Conservation (phyloP, 768 basidiomycete species). For the Fistulinella prunicolor region DNA sequence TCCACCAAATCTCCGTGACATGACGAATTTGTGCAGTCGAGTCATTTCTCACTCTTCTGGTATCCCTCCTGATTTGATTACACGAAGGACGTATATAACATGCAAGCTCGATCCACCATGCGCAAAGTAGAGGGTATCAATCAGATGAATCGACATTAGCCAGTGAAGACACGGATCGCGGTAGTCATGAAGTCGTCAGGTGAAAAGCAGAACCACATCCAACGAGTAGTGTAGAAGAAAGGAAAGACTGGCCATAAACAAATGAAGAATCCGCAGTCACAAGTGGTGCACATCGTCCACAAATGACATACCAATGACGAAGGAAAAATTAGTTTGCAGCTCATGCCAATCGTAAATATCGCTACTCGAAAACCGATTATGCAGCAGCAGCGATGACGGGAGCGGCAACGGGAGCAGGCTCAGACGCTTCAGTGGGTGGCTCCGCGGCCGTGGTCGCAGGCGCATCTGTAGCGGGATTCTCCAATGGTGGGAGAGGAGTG, state of each 20-base stretch:
- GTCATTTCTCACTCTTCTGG: slow-evolving; percentile 16
- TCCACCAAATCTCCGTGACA: neutral
- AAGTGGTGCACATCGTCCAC: slow-evolving; percentile 35
- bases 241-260: slow-evolving; percentile 34
- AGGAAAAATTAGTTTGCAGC: slow-evolving; percentile 31
- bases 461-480: slow-evolving; percentile 64
- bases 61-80: slow-evolving; percentile 27
- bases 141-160: slow-evolving; percentile 69
- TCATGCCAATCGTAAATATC: slow-evolving; percentile 46
- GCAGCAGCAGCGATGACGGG: slow-evolving; percentile 79
- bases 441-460: slow-evolving; percentile 35
- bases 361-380: slow-evolving; percentile 41
- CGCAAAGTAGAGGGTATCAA: slow-evolving; percentile 46
- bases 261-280: slow-evolving; percentile 36
- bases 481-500: slow-evolving; percentile 76
- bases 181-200: slow-evolving; percentile 65
- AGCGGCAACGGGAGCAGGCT: slow-evolving; percentile 46
- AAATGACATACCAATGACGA: slow-evolving; percentile 36
- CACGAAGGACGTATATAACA: slow-evolving; percentile 33
- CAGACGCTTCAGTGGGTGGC: slow-evolving; percentile 34
- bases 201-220: slow-evolving; percentile 61
- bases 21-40: slow-evolving; percentile 13
- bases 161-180: slow-evolving; percentile 56
- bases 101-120: slow-evolving; percentile 31
- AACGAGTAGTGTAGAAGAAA: slow-evolving; percentile 44